These are phyloP conservation scores for Trapa incisa DNA, from an alignment of 345 rosid genomes.

Conservation along the genomic window DNA sequence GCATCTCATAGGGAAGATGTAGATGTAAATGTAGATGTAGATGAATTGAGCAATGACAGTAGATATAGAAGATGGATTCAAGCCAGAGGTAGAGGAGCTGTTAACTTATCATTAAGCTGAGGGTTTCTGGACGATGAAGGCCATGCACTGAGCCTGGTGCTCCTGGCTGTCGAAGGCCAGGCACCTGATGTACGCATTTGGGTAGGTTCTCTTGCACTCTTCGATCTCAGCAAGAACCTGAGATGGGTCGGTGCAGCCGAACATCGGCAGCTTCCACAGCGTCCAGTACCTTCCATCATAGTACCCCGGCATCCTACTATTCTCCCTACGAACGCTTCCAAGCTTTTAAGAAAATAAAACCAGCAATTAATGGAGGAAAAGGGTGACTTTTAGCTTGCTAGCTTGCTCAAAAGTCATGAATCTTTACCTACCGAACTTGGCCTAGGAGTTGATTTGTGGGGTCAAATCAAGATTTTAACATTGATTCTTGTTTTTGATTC, in stretches of 20 bases:
- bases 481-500: too few species aligned
- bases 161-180: conserved; percentile 37
- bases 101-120: neutral
- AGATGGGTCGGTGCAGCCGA: conserved; percentile 50
- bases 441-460: too few species aligned
- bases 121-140: conserved; percentile 48
- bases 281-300: conserved; percentile 76
- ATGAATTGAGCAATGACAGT: too few species aligned
- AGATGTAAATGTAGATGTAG: too few species aligned
- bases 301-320: conserved; percentile 51
- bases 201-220: conserved; percentile 37
- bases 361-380: neutral
- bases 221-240: conserved; percentile 40
- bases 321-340: conserved; percentile 30
- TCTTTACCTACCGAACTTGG: neutral
- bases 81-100: too few species aligned
- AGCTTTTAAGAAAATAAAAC: conserved; percentile 10
- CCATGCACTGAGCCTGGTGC: conserved; percentile 52
- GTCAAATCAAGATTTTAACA: too few species aligned
- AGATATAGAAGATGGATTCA: too few species aligned
- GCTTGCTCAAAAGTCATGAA: too few species aligned
- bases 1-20: too few species aligned
- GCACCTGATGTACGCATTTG: conserved; percentile 40
- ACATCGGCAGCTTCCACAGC: conserved; percentile 72
- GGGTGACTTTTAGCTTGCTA: neutral